A percentile compares a stretch with the other conserved stretches of the same genome.
Conservation (phyloP, 495 filamentous ascomycete genomes). For the Penicilliopsis zonata region DNA sequence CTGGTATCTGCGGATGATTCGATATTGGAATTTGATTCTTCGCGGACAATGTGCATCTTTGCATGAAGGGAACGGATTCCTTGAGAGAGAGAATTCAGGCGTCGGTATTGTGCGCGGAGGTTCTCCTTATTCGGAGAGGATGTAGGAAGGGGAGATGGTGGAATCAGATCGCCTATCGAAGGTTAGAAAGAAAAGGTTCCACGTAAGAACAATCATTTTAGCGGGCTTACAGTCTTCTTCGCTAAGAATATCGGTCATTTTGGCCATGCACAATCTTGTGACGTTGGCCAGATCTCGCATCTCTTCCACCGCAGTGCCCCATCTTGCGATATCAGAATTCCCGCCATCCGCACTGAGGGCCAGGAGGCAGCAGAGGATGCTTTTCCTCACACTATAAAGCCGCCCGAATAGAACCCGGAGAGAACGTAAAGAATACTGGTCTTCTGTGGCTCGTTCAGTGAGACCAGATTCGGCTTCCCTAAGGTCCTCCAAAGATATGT, state of each 20-base stretch:
- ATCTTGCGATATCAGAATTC: conserved; percentile 64
- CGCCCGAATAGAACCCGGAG: conserved; percentile 71
- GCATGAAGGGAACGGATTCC: conserved; percentile 88
- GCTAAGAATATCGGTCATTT: conserved; percentile 56
- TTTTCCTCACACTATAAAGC: conserved; percentile 66
- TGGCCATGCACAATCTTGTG: conserved; percentile 39
- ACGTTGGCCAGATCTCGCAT: conserved; percentile 50
- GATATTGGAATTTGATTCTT: conserved; percentile 70
- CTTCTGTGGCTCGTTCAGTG: conserved; percentile 50
- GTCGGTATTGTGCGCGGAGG: conserved; percentile 71
- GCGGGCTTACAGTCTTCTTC: conserved; percentile 68
- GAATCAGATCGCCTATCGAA: conserved; percentile 34
- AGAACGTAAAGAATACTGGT: conserved; percentile 64
- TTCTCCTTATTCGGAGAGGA: conserved; percentile 66
- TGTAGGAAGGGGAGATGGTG: conserved; percentile 54
- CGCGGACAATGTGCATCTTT: conserved; percentile 83
- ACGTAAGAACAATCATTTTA: not conserved
- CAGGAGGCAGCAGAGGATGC: conserved; percentile 75
- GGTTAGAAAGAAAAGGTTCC: not conserved
- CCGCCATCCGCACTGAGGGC: conserved; percentile 80
- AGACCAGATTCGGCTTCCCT: conserved; percentile 51
- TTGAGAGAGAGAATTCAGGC: conserved; percentile 75
- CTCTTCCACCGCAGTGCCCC: conserved; percentile 66
- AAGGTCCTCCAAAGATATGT: conserved; percentile 70
- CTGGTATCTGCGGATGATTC: conserved; percentile 61